Conservation (phyloP, 768 basidiomycete species). For the Wakefieldia striispora region DNA sequence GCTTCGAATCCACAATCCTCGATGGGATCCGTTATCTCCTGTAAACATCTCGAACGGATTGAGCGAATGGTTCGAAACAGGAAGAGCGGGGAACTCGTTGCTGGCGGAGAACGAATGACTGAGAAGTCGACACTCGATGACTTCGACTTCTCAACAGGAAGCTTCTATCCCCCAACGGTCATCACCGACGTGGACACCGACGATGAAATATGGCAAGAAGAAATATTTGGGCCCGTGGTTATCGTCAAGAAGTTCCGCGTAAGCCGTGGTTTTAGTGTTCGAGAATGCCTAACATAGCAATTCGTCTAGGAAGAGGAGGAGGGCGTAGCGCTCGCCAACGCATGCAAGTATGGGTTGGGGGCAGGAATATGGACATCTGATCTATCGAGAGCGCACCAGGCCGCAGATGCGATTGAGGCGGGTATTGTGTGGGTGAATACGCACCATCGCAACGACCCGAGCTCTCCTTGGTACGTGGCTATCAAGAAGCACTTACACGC, state of each 20-base stretch:
- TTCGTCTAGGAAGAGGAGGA: conserved; percentile 54
- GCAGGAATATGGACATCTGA: conserved; percentile 79
- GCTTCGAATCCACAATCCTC: conserved; percentile 67
- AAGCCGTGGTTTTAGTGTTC: conserved; percentile 24
- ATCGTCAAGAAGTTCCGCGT: conserved; percentile 57
- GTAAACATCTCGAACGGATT: conserved; percentile 61
- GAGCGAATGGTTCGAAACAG: conserved; percentile 51
- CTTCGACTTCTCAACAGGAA: conserved; percentile 67
- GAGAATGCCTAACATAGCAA: not conserved
- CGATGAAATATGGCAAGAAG: conserved; percentile 77
- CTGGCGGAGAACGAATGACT: conserved; percentile 66
- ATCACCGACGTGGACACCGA: conserved; percentile 53
- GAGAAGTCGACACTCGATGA: conserved; percentile 65
- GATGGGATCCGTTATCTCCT: conserved; percentile 82
- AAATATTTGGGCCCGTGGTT: conserved; percentile 86
- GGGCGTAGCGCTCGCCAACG: conserved; percentile 68
- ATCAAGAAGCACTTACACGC: not conserved
- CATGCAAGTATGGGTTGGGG: conserved; percentile 77
- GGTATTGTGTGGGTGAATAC: conserved; percentile 89
- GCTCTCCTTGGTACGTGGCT: conserved; percentile 69
- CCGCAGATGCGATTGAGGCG: conserved; percentile 65
- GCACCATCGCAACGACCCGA: conserved; percentile 87
- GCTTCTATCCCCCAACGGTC: conserved; percentile 81
- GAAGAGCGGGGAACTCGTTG: conserved; percentile 47
- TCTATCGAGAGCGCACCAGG: conserved; percentile 72